phyloP scores from a whole-genome alignment of 805 yeast species.

The Isabelozyma gotoi region DNA sequence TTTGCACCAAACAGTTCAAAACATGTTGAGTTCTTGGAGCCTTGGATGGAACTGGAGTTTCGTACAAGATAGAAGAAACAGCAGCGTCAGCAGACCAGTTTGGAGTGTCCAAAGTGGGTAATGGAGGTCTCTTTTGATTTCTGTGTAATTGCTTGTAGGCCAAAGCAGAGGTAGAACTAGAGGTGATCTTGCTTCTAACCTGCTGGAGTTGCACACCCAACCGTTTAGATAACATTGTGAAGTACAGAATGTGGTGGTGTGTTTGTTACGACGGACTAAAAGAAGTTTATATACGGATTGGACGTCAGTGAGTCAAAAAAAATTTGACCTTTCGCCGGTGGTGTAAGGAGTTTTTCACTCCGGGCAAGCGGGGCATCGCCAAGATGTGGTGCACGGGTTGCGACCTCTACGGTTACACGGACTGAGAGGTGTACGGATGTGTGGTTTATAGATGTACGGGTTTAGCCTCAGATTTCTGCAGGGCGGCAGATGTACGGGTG shows the following conservation, averaged over 20 bases:
- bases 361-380: neutral
- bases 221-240: neutral
- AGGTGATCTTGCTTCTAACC: conserved; percentile 20
- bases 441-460: neutral
- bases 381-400: too few relatives aligned
- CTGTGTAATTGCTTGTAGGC: conserved; percentile 92
- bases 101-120: conserved; percentile 92
- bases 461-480: too few relatives aligned
- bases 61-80: conserved; percentile 91
- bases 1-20: conserved; percentile 93
- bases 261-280: too few relatives aligned
- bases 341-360: neutral
- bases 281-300: too few relatives aligned
- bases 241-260: neutral
- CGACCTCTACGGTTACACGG: too few relatives aligned
- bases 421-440: too few relatives aligned
- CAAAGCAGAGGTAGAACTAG: conserved; percentile 86
- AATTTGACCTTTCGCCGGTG: neutral
- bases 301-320: neutral
- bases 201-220: neutral
- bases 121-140: conserved; percentile 80
- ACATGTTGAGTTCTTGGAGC: conserved; percentile 81
- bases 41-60: conserved; percentile 68
- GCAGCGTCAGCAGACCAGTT: conserved; percentile 96
- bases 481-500: too few relatives aligned